Base-by-base conservation (phyloP, 1,139 yeast genomes). In the Yamadazyma membranifaciens region DNA sequence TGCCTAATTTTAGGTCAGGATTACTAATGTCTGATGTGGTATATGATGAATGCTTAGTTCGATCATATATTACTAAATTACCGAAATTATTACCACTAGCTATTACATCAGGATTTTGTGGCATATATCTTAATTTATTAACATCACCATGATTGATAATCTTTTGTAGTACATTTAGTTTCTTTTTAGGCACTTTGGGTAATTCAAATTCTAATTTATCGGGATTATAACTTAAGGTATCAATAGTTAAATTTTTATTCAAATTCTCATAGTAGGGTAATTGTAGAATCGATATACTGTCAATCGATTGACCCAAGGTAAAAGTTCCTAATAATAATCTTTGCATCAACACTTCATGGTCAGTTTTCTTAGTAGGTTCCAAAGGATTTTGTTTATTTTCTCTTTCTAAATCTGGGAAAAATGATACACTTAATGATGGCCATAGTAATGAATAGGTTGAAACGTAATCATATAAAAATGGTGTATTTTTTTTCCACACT, bases 401-500 rank as follows among this genome's bases (percentile, higher is more conserved):
- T 36, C 32, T 50, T 36, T 63, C 72, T n/a, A 69, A 46, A 48
- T 78, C 83, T 1, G 83, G 83, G 41, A 78, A 71, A 64, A 78
- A 78, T 48, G 74, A 79, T 2, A 75, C 70, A 3, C 79, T 61
- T 35, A 77, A 55, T 1, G 80, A 73, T 1, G 83, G 83, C 83
- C 83, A 78, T 27, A 74, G 49, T 12, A 76, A 57, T 2, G 81
- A 59, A 33, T 69, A 63, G 4, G 83, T 78, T 29, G 69, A 66
- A 10, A 78, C 46, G 46, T 73, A 76, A 46, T 73, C 78, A 52
- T 78, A 78, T 13, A 77, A 55, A 38, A 66, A 65, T 1, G 81
- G 81, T 1, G 79, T 55, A 49, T 78, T 78, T 50, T 78, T 78
- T 63, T 78, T 78, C 82, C 82, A 78, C 14, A 65, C 56, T 29